Evolutionary conservation across 73 alveolate genomes (phyloP), one percentile per base, ranked within the genome.

Genomic region (Urostyla sp.): DNA sequence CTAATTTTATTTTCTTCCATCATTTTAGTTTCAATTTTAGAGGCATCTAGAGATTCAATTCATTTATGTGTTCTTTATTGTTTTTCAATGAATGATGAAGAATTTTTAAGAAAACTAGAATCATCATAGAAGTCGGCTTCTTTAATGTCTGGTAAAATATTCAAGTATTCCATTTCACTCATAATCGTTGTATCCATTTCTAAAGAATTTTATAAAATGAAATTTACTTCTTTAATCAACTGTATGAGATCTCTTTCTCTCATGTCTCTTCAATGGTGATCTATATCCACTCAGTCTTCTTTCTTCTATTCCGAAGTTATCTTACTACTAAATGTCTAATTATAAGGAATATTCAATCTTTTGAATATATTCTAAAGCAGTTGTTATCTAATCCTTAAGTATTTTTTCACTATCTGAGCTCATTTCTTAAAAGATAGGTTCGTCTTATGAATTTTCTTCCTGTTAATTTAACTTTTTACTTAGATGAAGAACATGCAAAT

Each of bases 111-210:
- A 34, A 69, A 69, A 24, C 83, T 69, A 28, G 72, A 46, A 24
- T 69, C 85, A 34, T 73, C 85, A n/a, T n/a, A n/a, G n/a, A n/a
- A n/a, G n/a, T n/a, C n/a, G n/a, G n/a, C n/a, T 32, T 34, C 11
- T 0, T 73, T 74, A 58, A 73, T 51, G 34, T 73, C 74, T 7
- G 85, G 74, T 18, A 73, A 24, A 15, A 50, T 73, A 35, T 73
- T 51, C 5, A 73, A 8, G 61, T 73, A 73, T 13, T 73, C 85
- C 36, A 50, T 73, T 50, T 50, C 75, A 73, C 75, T 51, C 10
- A 73, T 48, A 49, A 73, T n/a, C 5, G 72, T 73, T 7, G 85
- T 73, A 31, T 73, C 85, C 67, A 73, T 44, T 57, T 27, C 79
- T 63, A 43, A 37, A 63, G 44, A 13, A 35, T 35, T 43, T 20